Conservation (phyloP, 2,329 filamentous ascomycete species). For the Coniochaeta ligniaria region DNA sequence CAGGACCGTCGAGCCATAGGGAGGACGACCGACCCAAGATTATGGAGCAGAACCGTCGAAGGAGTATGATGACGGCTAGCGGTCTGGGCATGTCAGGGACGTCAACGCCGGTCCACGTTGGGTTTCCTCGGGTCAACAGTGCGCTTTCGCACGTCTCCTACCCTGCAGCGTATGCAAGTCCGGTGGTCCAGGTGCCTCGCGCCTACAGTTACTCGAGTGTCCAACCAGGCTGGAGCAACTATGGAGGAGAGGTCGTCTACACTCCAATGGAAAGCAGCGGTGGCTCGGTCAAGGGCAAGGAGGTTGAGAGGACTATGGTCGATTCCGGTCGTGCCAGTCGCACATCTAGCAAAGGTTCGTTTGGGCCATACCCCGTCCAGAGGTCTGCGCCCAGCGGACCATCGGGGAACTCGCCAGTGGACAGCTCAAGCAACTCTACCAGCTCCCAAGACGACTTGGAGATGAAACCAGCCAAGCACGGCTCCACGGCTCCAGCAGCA, state of each 20-base stretch:
- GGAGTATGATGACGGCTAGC: conserved; percentile 39
- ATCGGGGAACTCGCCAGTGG: conserved; percentile 18
- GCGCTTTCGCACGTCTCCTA: conserved; percentile 40
- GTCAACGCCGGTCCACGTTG: conserved; percentile 21
- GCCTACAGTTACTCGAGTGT: conserved; percentile 36
- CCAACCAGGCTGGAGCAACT: conserved; percentile 19
- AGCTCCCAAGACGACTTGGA: conserved; percentile 33
- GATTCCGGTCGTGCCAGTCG: conserved; percentile 26
- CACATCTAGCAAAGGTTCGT: conserved; percentile 28
- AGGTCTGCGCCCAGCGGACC: conserved; percentile 3
- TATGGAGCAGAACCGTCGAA: conserved; percentile 40
- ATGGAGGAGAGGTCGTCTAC: conserved; percentile 23
- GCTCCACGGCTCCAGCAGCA: conserved; percentile 2
- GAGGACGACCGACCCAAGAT: conserved; percentile 38
- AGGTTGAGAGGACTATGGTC: conserved; percentile 24
- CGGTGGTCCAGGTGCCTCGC: conserved; percentile 30
- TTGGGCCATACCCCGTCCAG: conserved; percentile 8
- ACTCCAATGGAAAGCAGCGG: conserved; percentile 9
- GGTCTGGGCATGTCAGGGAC: conserved; percentile 20
- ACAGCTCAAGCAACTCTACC: conserved; percentile 29
- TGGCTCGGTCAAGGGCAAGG: conserved; percentile 34
- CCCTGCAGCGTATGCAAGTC: conserved; percentile 30
- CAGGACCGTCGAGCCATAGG: conserved; percentile 45
- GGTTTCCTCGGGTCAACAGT: conserved; percentile 39
- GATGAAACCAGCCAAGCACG: conserved; percentile 22